Evolutionary conservation across 257 asterid genomes (phyloP), one percentile per base, ranked within the genome.

Genomic region (Scutellaria minor): DNA sequence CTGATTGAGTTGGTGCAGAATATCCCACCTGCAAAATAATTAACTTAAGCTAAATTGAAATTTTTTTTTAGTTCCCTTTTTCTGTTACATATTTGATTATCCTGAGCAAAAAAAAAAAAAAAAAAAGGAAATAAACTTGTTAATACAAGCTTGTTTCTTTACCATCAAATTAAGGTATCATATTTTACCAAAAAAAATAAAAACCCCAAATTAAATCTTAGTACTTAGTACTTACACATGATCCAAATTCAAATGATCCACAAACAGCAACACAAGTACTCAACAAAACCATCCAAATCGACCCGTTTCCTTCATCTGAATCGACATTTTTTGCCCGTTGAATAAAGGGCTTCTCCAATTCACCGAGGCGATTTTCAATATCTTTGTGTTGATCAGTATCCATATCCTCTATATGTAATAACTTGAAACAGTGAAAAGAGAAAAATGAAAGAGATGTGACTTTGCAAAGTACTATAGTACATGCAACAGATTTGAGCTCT

Each of bases 221-320:
- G 52, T 55, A 85, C 37, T 31, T 4, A 27, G 52, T 55, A 85
- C 96, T 82, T 88, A 92, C 97, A 76, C 98, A 93, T 42, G 91
- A 83, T 80, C 98, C 98, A 68, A 93, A 90, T 69, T 90, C 93
- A 44, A 88, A 90, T 18, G 96, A 93, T 51, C 98, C 98, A 70
- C 96, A 93, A 71, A 93, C 93, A 13, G 92, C 95, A 71, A 87
- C 97, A 71, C 73, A 81, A n/a, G 97, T 90, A 54, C 95, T 83
- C 37, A 89, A 72, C 78, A 88, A 73, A 64, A 87, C 95, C 90
- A 88, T 88, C 66, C 65, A 50, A 71, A 86, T 78, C 12, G 97
- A 84, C 3, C 82, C 89, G 12, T 14, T 57, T 40, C 80, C 73
- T 66, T 79, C 82, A 0, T 72, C 81, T 8, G 81, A 73, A 45